Evolutionary conservation across 176 grass and related monocot genomes (phyloP), one percentile per base, ranked within the genome.

Genomic region (Triticum aestivum): DNA sequence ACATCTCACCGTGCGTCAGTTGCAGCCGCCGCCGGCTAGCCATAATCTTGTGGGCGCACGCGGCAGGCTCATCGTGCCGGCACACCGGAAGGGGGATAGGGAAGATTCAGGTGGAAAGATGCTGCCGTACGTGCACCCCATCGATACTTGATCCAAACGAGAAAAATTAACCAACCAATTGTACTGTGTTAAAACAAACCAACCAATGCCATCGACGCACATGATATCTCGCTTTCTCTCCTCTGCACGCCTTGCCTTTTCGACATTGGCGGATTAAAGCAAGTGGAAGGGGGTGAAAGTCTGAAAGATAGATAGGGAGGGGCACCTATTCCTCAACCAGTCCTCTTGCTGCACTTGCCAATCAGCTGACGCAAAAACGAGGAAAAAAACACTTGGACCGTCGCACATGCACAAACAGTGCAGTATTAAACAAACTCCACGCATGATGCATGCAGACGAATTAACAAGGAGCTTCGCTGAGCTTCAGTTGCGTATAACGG

Each of bases 341-440:
- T 20, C 33, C 24, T 84, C 42, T 20, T 77, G 33, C 47, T 64
- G 38, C 62, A 75, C 56, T 54, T 12, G 20, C 81, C 11, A 27
- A 38, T 27, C 23, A 68, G 65, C 49, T 18, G 54, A 58, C 67
- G 45, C 59, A 62, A 9, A 62, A n/a, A 17, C 14, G 5, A 51
- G 47, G 11, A 42, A 42, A 42, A 14, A 15, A 14, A 51, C 20
- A 15, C 17, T 8, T 62, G 18, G 8, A 24, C 59, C 21, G 59
- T 62, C 21, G 21, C 65, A 79, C 82, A 85, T 80, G 87, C 77
- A 35, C 24, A 24, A 85, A 75, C 76, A 75, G 87, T 75, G 61
- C 59, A 26, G 33, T 66, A 58, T 58, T 58, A 58, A 21, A 58
- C 54, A 58, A 58, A 58, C 17, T 20, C 54, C 54, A 8, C 18